Conservation (phyloP, 441 rosid genomes). For the Croton laevigatus region DNA sequence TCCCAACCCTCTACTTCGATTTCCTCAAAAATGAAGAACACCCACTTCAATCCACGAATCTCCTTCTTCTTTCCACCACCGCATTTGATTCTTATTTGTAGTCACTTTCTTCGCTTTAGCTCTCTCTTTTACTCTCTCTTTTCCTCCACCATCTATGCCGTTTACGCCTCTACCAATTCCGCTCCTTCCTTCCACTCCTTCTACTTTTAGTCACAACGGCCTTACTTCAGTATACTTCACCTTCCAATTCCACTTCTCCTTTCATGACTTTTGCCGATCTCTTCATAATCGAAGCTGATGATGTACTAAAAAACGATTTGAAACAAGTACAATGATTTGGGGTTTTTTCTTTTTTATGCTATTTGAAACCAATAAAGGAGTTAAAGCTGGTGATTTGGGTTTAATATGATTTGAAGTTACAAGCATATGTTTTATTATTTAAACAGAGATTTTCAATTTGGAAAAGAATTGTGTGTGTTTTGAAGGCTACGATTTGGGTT, state of each 20-base stretch:
- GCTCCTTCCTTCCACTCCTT: slow-evolving; percentile 41
- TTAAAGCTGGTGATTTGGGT: too few species aligned
- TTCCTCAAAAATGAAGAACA: slow-evolving; percentile 38
- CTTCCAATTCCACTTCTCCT: slow-evolving; percentile 39
- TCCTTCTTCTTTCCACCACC: slow-evolving; percentile 31
- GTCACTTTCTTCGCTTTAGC: slow-evolving; percentile 58
- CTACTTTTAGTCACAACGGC: slow-evolving; percentile 52
- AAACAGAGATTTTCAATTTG: too few species aligned
- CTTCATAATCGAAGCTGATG: too few species aligned
- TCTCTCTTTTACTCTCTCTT: slow-evolving; percentile 54
- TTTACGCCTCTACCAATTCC: slow-evolving; percentile 26
- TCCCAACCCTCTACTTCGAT: too few species aligned
- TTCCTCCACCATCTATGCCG: slow-evolving; percentile 33
- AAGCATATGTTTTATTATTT: too few species aligned
- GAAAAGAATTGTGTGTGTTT: too few species aligned
- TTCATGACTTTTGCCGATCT: slow-evolving; percentile 67
- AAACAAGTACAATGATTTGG: too few species aligned
- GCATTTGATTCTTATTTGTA: slow-evolving; percentile 57
- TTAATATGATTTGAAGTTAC: too few species aligned
- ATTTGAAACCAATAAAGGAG: too few species aligned
- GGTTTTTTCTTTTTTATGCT: too few species aligned
- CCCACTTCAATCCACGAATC: slow-evolving; percentile 54
- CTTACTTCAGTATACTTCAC: slow-evolving; percentile 66
- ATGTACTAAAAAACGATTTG: too few species aligned
- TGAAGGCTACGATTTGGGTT: too few species aligned